phyloP scores from a whole-genome alignment of 345 rosid species.

The Camelina hispida region DNA sequence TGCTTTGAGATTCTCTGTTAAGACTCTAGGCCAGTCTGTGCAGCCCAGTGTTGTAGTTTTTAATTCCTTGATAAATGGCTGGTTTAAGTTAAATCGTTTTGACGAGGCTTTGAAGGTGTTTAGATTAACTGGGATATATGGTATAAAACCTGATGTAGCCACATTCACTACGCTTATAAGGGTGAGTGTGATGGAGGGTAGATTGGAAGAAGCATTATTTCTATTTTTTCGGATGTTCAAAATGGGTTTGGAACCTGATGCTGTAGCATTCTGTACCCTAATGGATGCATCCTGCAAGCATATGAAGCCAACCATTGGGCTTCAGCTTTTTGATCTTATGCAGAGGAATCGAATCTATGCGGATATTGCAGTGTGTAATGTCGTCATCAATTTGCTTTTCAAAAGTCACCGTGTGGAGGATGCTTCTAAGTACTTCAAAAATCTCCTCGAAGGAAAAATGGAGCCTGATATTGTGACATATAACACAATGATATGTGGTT shows the following conservation, averaged over 20 bases:
- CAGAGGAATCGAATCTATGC: slow-evolving; percentile 41
- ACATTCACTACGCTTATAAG: slow-evolving; percentile 52
- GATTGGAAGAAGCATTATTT: slow-evolving; percentile 41
- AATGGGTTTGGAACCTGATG: slow-evolving; percentile 54
- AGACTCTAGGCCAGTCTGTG: slow-evolving; percentile 33
- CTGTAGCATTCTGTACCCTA: slow-evolving; percentile 51
- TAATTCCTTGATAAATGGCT: slow-evolving; percentile 58
- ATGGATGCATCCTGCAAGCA: slow-evolving; percentile 54
- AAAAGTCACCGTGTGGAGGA: slow-evolving; percentile 36
- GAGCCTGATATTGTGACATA: slow-evolving; percentile 58
- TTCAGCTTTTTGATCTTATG: slow-evolving; percentile 53
- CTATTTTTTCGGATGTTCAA: slow-evolving; percentile 56
- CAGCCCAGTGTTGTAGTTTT: slow-evolving; percentile 47
- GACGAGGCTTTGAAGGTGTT: slow-evolving; percentile 46
- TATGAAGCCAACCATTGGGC: slow-evolving; percentile 47
- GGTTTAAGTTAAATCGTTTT: slow-evolving; percentile 44
- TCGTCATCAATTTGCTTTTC: slow-evolving; percentile 47
- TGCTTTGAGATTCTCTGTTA: slow-evolving; percentile 53
- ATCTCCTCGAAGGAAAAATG: slow-evolving; percentile 44
- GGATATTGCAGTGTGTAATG: slow-evolving; percentile 55
- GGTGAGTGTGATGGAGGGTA: slow-evolving; percentile 32
- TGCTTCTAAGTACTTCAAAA: slow-evolving; percentile 41
- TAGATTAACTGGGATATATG: slow-evolving; percentile 35
- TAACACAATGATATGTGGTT: slow-evolving; percentile 60
- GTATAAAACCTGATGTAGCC: slow-evolving; percentile 48